Evolutionary conservation across 345 rosid species (phyloP).

Genomic region (Lepidium sativum): DNA sequence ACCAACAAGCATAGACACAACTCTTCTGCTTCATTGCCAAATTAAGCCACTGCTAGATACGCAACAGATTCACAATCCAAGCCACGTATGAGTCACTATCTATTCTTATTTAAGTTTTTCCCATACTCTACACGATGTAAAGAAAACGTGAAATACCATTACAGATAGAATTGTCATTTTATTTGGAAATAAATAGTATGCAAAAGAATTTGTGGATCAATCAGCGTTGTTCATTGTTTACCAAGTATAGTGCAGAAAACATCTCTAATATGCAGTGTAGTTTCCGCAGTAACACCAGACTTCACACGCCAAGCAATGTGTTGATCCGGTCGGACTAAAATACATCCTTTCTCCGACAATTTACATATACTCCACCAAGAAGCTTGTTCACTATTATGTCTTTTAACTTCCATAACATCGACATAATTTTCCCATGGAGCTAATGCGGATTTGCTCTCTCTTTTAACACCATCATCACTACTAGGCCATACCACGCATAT

Average conservation of each 20-base stretch:
- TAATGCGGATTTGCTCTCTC: constrained; percentile 36
- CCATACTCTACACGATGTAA: constrained; percentile 9
- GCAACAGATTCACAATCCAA: neutral
- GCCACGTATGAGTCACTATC: neutral
- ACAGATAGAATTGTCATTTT: neutral
- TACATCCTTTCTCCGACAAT: constrained; percentile 60
- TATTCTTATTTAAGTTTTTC: neutral
- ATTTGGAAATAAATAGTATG: constrained; percentile 15
- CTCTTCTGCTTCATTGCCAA: constrained; percentile 4
- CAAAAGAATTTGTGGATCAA: neutral
- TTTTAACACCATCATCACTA: constrained; percentile 8
- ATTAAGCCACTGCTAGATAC: neutral
- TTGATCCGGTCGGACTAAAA: constrained; percentile 75
- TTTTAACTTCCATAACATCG: constrained; percentile 47
- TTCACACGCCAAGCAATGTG: constrained; percentile 73
- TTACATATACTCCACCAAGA: constrained; percentile 79
- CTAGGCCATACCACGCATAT: constrained; percentile 67
- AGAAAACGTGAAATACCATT: constrained; percentile 10
- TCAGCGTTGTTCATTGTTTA: constrained; percentile 2
- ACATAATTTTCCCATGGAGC: constrained; percentile 54
- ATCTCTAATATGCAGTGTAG: constrained; percentile 42
- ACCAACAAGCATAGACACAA: neutral
- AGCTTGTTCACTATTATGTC: constrained; percentile 18
- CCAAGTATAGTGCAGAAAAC: constrained; percentile 49
- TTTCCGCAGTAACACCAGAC: constrained; percentile 36